These are phyloP conservation scores for Leersia perrieri DNA, from an alignment of 176 grass and related monocot genomes.

Conservation along the genomic window DNA sequence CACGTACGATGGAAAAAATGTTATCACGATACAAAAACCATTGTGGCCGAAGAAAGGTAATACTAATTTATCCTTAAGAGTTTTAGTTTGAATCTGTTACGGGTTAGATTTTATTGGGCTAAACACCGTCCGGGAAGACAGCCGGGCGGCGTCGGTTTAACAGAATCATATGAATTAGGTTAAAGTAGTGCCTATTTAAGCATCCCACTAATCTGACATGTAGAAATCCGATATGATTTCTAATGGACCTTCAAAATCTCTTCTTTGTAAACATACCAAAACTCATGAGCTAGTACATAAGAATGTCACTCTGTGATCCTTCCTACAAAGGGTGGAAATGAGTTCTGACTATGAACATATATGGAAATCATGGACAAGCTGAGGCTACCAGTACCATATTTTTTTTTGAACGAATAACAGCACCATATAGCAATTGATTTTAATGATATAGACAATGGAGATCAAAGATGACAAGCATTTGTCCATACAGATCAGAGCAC, in stretches of 20 bases:
- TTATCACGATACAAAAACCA: conserved; percentile 40
- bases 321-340: neutral
- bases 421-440: conserved; percentile 4
- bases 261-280: neutral
- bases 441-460: neutral
- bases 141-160: too few relatives aligned
- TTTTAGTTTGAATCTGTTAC: neutral
- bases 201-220: neutral
- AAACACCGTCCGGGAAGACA: too few relatives aligned
- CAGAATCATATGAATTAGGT: neutral
- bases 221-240: neutral
- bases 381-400: neutral
- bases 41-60: conserved; percentile 46
- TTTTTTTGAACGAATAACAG: too few relatives aligned
- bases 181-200: neutral
- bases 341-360: neutral
- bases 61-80: neutral
- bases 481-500: conserved; percentile 38
- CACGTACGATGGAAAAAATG: conserved; percentile 38
- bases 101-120: too few relatives aligned
- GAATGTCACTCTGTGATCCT: neutral
- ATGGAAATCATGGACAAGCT: neutral
- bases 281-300: conserved; percentile 3
- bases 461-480: too few relatives aligned
- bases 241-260: neutral